phyloP scores from a whole-genome alignment of 1,284 basidiomycete species.

The Fomitopsis schrenkii region DNA sequence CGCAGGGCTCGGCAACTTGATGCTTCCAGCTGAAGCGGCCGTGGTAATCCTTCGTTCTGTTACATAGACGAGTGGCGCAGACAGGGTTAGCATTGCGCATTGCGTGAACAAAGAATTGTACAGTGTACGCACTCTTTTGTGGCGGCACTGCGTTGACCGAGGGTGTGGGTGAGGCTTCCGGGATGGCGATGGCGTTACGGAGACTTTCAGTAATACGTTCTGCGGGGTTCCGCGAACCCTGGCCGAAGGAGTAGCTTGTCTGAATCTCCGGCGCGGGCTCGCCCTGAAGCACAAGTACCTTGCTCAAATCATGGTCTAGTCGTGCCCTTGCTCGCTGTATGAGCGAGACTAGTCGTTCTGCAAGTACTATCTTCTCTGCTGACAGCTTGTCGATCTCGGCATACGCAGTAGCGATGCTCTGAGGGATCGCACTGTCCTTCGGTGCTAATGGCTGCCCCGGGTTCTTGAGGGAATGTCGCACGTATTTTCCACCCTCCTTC shows the following conservation, averaged over 20 bases:
- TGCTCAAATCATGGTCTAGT: conserved; percentile 51
- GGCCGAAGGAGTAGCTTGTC: conserved; percentile 18
- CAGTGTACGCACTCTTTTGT: conserved; percentile 25
- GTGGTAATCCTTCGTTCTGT: conserved; percentile 22
- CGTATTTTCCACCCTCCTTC: conserved; percentile 48
- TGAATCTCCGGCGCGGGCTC: conserved; percentile 36
- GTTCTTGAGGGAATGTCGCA: conserved; percentile 42
- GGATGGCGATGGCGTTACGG: conserved; percentile 36
- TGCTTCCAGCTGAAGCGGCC: conserved; percentile 23
- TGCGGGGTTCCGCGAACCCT: conserved; percentile 35
- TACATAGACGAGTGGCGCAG: not conserved
- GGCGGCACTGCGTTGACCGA: conserved; percentile 14
- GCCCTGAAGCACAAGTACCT: conserved; percentile 52
- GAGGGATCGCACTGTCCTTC: conserved; percentile 38
- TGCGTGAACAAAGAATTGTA: no score
- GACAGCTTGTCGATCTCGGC: conserved; percentile 49
- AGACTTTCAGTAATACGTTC: conserved; percentile 46
- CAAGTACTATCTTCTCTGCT: conserved; percentile 51
- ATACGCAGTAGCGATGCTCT: conserved; percentile 47
- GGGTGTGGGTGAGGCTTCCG: conserved; percentile 19
- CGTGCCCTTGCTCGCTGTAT: conserved; percentile 49
- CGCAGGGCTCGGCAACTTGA: conserved; percentile 36
- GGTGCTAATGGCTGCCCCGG: conserved; percentile 27
- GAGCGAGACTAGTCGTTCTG: conserved; percentile 49
- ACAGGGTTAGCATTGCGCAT: not conserved